Evolutionary conservation across 768 basidiomycete species (phyloP), one percentile per base, ranked within the genome.

Genomic region (Calocybe indica): DNA sequence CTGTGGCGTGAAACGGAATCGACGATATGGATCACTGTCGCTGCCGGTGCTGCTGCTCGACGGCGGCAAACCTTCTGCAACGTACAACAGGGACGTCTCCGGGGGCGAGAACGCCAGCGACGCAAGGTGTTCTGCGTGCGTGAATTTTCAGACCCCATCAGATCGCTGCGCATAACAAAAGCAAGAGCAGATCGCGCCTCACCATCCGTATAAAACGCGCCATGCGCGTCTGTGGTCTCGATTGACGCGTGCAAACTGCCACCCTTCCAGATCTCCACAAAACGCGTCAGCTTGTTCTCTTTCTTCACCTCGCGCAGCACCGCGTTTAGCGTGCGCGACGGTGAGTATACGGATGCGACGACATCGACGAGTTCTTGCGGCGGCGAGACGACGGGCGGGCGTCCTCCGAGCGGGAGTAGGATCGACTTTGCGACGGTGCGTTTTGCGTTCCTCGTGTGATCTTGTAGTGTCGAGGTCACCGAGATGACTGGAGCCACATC

Each of bases 191-290:
- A 22, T 15, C 28, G 31, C 28, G 28, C 49, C 59, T 48, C 50
- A 82, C 85, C 82, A 53, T 88, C 83, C 4, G 74, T 65, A 53
- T 83, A 82, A 52, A 83, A 85, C 7, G 72, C 68, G 0, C 74
- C 78, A 49, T 86, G 83, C 4, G 56, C 55, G 28, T 79, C 73
- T 1, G 81, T 78, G 12, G 85, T 82, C 33, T 85, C 79, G 30
- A 75, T 55, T 0, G 72, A 74, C 0, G 64, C 67, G 43, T 76
- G 71, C 1, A 82, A 58, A 7, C 59, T 52, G 29, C 70, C 64
- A 0, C 66, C 69, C 0, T 61, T 55, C 81, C 83, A 85, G 10
- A 87, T 62, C 58, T 88, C 85, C 0, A 86, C 71, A 45, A 69
- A 76, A 32, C 81, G 71, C 51, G 71, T 77, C 50, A 32, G 35